Evolutionary conservation across 768 basidiomycete species (phyloP).

Genomic region (Boletus pseudo-olivaceus): DNA sequence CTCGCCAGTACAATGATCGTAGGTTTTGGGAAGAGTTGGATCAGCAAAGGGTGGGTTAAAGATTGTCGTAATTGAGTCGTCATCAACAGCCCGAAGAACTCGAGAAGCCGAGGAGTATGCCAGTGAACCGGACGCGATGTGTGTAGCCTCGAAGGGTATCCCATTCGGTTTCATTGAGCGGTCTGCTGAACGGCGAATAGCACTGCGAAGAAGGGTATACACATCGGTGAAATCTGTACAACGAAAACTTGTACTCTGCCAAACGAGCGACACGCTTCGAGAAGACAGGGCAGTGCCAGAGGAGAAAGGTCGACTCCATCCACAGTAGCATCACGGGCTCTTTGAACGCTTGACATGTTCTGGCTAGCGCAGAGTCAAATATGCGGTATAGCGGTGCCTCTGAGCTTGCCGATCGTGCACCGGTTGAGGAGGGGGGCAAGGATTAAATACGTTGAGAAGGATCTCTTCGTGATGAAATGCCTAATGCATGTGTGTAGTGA

Average conservation of each 20-base stretch:
- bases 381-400: no score
- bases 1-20: background rate
- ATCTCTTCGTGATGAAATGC: no score
- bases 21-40: background rate
- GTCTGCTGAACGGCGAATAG: background rate
- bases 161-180: background rate
- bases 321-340: no score
- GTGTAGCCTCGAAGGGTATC: background rate
- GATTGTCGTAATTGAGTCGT: background rate
- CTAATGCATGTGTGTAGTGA: no score
- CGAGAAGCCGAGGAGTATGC: background rate
- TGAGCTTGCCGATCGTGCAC: no score
- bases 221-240: background rate
- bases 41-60: background rate
- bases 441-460: no score
- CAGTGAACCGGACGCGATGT: background rate
- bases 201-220: background rate
- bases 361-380: no score
- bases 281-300: background rate
- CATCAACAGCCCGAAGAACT: background rate
- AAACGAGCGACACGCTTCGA: background rate
- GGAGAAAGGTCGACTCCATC: background rate
- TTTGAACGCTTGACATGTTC: no score
- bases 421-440: no score
- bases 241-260: background rate